Evolutionary conservation across 768 basidiomycete genomes (phyloP).

Genomic region (Hortiboletus flavorubellus): DNA sequence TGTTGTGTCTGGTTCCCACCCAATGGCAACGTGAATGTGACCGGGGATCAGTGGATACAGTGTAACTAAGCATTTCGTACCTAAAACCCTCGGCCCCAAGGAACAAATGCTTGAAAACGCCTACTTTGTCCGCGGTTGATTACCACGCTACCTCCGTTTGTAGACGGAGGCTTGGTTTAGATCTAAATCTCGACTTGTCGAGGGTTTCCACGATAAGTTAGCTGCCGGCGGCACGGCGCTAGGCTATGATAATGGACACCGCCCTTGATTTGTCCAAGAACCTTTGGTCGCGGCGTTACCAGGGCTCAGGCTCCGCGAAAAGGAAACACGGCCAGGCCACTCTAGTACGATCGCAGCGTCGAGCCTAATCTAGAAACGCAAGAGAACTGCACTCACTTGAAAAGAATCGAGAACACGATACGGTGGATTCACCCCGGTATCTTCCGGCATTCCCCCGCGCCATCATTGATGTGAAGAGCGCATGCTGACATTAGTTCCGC

Average conservation of each 20-base stretch:
- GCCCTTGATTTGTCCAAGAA: conserved; percentile 15
- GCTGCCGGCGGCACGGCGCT: conserved; percentile 2
- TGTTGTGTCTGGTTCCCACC: conserved; percentile 9
- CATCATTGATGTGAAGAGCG: conserved; percentile 10
- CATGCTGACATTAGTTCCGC: conserved; percentile 1
- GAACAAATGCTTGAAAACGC: conserved; percentile 5
- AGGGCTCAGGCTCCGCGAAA: conserved; percentile 4
- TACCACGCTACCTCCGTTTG: conserved; percentile 26
- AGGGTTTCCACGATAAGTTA: conserved; percentile 5
- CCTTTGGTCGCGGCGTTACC: conserved; percentile 10
- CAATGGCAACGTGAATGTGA: neutral
- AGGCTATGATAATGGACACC: neutral
- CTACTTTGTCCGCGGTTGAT: conserved; percentile 17
- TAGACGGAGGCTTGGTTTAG: conserved; percentile 4
- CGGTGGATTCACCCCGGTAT: conserved; percentile 15
- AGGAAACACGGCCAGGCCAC: neutral
- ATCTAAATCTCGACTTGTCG: conserved; percentile 24
- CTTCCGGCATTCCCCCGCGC: conserved; percentile 16
- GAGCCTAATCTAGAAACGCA: conserved; percentile 3
- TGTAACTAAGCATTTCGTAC: conserved; percentile 15
- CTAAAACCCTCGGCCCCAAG: conserved; percentile 28
- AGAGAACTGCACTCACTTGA: neutral
- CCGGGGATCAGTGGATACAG: neutral
- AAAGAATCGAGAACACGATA: conserved; percentile 1
- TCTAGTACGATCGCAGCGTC: neutral